phyloP scores from a whole-genome alignment of 2,329 filamentous ascomycete genomes.

The Cryphonectria carpinicola region DNA sequence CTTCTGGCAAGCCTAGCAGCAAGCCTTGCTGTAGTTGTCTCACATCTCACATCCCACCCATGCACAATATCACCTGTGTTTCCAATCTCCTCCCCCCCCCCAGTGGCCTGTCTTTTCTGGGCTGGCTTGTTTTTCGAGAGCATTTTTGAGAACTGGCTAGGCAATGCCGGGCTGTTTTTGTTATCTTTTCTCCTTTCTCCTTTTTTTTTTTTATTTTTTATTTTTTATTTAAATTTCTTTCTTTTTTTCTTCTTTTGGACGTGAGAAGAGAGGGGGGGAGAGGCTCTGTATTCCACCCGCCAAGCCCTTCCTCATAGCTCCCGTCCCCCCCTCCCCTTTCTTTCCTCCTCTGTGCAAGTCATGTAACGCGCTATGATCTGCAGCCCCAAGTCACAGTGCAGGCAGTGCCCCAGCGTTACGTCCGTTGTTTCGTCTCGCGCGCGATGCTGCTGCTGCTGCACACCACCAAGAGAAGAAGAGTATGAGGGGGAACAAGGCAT shows the following conservation, averaged over 20 bases:
- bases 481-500: neutral
- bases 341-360: slow-evolving; percentile 9
- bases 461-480: neutral
- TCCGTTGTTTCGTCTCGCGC: slow-evolving; percentile 19
- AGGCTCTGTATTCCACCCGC: neutral
- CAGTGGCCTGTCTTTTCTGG: too few species aligned
- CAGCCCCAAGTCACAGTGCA: slow-evolving; percentile 20
- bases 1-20: neutral
- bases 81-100: neutral
- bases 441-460: slow-evolving; percentile 13
- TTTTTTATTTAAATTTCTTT: too few species aligned
- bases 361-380: slow-evolving; percentile 23
- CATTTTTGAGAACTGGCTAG: neutral
- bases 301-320: neutral
- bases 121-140: too few species aligned
- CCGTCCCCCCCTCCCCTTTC: too few species aligned
- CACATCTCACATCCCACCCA: neutral
- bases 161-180: neutral
- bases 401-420: neutral
- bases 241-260: too few species aligned
- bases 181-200: too few species aligned
- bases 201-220: too few species aligned
- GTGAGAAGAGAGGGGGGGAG: too few species aligned
- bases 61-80: neutral
- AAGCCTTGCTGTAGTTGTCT: neutral